These are phyloP conservation scores for Aspergillus steynii DNA, from an alignment of 495 filamentous ascomycete genomes.

Conservation along the genomic window DNA sequence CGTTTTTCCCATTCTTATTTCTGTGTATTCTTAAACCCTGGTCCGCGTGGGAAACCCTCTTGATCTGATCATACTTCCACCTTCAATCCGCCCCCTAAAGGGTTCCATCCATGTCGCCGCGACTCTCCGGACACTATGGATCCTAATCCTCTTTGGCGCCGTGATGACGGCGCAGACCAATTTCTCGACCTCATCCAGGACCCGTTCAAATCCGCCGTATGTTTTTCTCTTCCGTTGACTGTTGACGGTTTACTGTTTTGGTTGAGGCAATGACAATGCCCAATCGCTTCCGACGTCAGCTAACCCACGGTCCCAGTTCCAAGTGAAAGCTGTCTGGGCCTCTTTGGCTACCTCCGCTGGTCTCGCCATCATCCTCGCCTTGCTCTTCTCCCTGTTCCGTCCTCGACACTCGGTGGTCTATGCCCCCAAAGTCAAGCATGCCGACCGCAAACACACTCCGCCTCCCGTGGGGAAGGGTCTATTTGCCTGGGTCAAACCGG, in stretches of 20 bases:
- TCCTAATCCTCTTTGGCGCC: conserved; percentile 24
- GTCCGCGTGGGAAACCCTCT: background rate
- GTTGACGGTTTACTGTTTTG: too few species aligned
- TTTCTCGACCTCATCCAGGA: conserved; percentile 50
- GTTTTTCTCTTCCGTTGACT: conserved; percentile 14
- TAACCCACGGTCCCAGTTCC: conserved; percentile 45
- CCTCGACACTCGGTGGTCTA: conserved; percentile 91
- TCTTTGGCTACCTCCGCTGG: conserved; percentile 82
- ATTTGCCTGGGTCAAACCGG: conserved; percentile 80
- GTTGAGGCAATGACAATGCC: background rate
- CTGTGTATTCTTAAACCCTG: background rate
- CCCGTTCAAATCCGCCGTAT: conserved; percentile 48
- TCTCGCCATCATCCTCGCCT: conserved; percentile 66
- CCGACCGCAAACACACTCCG: conserved; percentile 88
- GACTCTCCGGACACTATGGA: conserved; percentile 31
- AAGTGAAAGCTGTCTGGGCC: conserved; percentile 67
- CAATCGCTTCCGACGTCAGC: background rate
- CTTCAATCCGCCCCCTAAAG: conserved; percentile 12
- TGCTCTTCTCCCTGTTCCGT: conserved; percentile 84
- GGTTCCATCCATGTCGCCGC: conserved; percentile 26
- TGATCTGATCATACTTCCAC: conserved; percentile 13
- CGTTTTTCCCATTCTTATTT: background rate
- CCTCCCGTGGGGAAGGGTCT: conserved; percentile 84
- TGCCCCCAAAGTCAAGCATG: conserved; percentile 90
- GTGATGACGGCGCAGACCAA: conserved; percentile 33